These are phyloP conservation scores for Paraphoma chrysanthemicola DNA, from an alignment of 2,329 filamentous ascomycete genomes.

Conservation along the genomic window DNA sequence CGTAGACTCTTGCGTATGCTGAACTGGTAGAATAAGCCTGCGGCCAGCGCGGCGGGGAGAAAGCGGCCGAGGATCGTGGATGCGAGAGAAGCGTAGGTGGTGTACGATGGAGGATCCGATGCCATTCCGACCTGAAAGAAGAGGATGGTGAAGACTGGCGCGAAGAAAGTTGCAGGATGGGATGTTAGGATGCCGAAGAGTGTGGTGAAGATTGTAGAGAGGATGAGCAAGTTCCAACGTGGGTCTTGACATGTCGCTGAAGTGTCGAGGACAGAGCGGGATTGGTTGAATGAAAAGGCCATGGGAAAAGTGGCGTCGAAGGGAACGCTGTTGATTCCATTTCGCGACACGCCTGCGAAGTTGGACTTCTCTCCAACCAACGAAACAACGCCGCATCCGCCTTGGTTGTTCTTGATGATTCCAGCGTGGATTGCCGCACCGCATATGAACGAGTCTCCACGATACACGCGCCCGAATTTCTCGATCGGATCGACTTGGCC, in stretches of 20 bases:
- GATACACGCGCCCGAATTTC: slow-evolving; percentile 29
- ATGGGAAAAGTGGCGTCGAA: slow-evolving; percentile 46
- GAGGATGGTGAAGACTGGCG: slow-evolving; percentile 6
- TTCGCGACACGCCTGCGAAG: slow-evolving; percentile 29
- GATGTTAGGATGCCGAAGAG: slow-evolving; percentile 40
- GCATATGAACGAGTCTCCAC: slow-evolving; percentile 49
- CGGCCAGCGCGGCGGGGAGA: slow-evolving; percentile 42
- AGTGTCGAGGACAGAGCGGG: slow-evolving; percentile 13
- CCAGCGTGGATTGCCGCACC: slow-evolving; percentile 46
- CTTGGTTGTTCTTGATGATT: slow-evolving; percentile 29
- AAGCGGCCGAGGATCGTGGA: slow-evolving; percentile 40
- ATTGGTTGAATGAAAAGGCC: slow-evolving; percentile 38
- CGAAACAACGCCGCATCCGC: slow-evolving; percentile 44
- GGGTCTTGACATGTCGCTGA: slow-evolving; percentile 40
- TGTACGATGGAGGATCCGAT: slow-evolving; percentile 43
- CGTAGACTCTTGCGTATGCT: slow-evolving; percentile 35
- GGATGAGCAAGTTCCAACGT: slow-evolving; percentile 40
- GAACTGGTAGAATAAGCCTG: slow-evolving; percentile 36
- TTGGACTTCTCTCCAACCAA: slow-evolving; percentile 30
- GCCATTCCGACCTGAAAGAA: slow-evolving; percentile 48
- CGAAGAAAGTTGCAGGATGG: slow-evolving; percentile 30
- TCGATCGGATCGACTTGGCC: slow-evolving; percentile 52
- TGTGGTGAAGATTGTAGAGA: slow-evolving; percentile 42
- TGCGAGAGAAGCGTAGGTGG: slow-evolving; percentile 38
- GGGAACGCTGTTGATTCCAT: slow-evolving; percentile 40